Evolutionary conservation across 805 yeast genomes (phyloP), one percentile per base, ranked within the genome.

Genomic region (Yarrowia yakushimensis): DNA sequence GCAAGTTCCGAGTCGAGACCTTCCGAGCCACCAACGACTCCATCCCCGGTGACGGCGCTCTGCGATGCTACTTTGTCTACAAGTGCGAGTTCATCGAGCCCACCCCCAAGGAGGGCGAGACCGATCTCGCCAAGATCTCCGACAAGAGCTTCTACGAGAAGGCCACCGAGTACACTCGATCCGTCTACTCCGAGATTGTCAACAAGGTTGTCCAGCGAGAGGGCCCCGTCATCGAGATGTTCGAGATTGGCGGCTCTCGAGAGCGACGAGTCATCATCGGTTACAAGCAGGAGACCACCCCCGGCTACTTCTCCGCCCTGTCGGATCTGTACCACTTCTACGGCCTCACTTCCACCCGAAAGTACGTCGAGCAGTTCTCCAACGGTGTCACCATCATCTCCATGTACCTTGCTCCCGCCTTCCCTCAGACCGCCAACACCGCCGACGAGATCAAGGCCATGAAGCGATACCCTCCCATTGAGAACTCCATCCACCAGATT

Each of bases 151-250:
- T 93, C 77, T 79, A 82, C 72, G 83, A 85, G 65, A 88, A 88
- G 68, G 90, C 94, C 46, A 83, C 96, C 4, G 77, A 77, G 22
- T 90, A 89, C 74, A 93, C 97, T 52, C 90, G 89, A 74, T 75
- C 78, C 63, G 78, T 91, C 52, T 93, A 93, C 74, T 82, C 87
- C 59, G 85, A 84, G 54, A 81, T 93, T 63, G 84, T 92, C 72
- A 74, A 78, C 54, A 82, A 85, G 69, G 91, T 86, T n/a, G 79
- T 81, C 63, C 77, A 78, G 65, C 84, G 93, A 65, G 86, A 90
- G 59, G 98, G 98, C 63, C 97, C 98, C 18, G 96, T 91, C 27
- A 90, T 94, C 70, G 92, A 87, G 75, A 89, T 90, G 71, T 86
- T 85, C 69, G 86, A 93, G 64, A 79, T 89, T 63, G 90, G 88